phyloP scores from a whole-genome alignment of 768 basidiomycete genomes.

The Kwoniella newhampshirensis region DNA sequence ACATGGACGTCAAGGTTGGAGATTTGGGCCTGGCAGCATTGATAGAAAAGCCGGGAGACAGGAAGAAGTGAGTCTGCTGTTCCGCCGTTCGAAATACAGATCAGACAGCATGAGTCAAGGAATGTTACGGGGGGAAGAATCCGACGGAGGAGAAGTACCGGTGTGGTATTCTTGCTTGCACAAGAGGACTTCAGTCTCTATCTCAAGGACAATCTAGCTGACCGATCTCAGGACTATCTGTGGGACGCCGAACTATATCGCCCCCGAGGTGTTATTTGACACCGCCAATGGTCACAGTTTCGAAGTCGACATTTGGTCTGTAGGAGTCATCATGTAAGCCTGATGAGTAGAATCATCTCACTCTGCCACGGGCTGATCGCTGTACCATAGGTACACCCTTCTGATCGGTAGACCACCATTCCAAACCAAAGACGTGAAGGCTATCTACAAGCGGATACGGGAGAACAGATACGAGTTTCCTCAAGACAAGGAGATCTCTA shows the following conservation, averaged over 20 bases:
- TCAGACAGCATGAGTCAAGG: no score
- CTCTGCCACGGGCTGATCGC: not conserved
- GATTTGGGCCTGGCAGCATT: slow-evolving; percentile 97
- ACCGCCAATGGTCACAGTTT: slow-evolving; percentile 95
- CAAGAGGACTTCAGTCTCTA: not conserved
- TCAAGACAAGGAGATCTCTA: slow-evolving; percentile 67
- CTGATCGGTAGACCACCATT: slow-evolving; percentile 94
- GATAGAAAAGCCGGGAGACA: slow-evolving; percentile 91
- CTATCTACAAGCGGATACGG: slow-evolving; percentile 93
- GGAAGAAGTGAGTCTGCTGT: slow-evolving; percentile 86
- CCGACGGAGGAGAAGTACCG: no score
- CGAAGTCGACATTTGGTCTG: slow-evolving; percentile 97
- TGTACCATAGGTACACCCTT: slow-evolving; percentile 69
- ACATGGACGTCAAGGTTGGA: slow-evolving; percentile 95
- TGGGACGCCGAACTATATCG: slow-evolving; percentile 96
- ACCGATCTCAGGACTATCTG: slow-evolving; percentile 73
- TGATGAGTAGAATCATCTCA: not conserved
- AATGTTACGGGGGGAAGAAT: no score
- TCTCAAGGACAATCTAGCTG: not conserved
- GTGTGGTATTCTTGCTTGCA: no score
- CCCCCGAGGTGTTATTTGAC: slow-evolving; percentile 93
- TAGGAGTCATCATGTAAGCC: slow-evolving; percentile 79
- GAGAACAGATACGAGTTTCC: slow-evolving; percentile 94
- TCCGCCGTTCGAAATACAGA: no score
- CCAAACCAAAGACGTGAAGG: slow-evolving; percentile 96